phyloP scores from a whole-genome alignment of 192 early-diverging fungal species.

The Coemansia sp. region DNA sequence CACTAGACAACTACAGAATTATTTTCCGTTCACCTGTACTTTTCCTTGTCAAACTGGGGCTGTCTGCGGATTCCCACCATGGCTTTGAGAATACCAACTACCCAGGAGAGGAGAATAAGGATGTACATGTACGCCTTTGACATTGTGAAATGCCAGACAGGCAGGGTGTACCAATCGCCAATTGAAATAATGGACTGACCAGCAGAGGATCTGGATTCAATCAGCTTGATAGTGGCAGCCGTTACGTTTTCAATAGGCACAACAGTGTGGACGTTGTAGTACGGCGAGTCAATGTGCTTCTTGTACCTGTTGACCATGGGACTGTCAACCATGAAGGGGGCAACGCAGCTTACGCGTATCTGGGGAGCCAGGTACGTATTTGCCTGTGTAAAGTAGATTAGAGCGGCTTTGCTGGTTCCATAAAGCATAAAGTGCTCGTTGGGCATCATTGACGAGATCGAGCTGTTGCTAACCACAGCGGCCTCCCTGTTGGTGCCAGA shows the following conservation, averaged over 20 bases:
- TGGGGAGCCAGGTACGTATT: constrained; percentile 9
- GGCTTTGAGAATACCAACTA: not conserved
- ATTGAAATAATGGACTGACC: constrained; percentile 29
- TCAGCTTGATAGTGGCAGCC: constrained; percentile 16
- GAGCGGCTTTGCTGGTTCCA: constrained; percentile 29
- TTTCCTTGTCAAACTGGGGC: constrained; percentile 6
- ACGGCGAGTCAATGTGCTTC: constrained; percentile 4
- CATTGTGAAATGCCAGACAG: constrained; percentile 24
- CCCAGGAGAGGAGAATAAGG: not conserved
- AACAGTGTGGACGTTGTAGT: not conserved
- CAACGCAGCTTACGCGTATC: constrained; percentile 30
- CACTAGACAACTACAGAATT: not conserved
- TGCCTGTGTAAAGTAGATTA: constrained; percentile 39
- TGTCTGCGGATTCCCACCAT: not conserved
- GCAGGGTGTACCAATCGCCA: constrained; percentile 23
- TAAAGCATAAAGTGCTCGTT: constrained; percentile 22
- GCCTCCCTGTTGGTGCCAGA: constrained; percentile 20
- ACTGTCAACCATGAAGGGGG: constrained; percentile 27
- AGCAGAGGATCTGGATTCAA: constrained; percentile 18
- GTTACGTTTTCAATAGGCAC: constrained; percentile 3
- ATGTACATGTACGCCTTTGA: constrained; percentile 2
- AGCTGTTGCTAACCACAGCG: constrained; percentile 21
- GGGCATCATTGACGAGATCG: constrained; percentile 32
- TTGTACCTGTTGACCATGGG: constrained; percentile 5
- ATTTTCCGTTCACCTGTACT: not conserved